Conservation (phyloP, 202 grass and related monocot species). For the Thinopyrum obtusiflorum region DNA sequence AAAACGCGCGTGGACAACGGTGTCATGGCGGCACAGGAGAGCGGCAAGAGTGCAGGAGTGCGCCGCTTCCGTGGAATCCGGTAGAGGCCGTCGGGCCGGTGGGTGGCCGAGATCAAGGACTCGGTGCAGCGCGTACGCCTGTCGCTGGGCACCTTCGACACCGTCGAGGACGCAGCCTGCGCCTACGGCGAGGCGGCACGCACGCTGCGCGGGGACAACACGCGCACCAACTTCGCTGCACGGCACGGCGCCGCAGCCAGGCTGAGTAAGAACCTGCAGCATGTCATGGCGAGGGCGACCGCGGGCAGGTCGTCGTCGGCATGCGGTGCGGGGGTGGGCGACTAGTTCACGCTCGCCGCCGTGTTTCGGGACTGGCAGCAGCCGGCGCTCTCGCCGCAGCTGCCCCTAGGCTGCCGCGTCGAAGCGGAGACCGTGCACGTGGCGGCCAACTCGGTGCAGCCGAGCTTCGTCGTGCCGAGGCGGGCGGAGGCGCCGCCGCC, state of each 20-base stretch:
- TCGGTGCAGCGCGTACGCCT: constrained; percentile 59
- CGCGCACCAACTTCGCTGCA: constrained; percentile 63
- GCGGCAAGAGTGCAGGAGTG: not conserved
- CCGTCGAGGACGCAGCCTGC: constrained; percentile 70
- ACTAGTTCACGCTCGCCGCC: constrained; percentile 53
- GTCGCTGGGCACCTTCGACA: constrained; percentile 94
- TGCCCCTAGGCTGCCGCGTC: not conserved
- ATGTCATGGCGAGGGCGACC: constrained; percentile 40
- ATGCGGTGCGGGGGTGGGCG: not conserved
- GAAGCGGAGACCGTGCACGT: not conserved
- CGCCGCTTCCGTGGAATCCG: constrained; percentile 62
- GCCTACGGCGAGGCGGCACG: constrained; percentile 85
- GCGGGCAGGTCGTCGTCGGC: constrained; percentile 13
- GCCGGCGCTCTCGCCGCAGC: not conserved
- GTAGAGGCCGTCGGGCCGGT: constrained; percentile 66
- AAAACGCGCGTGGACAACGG: not conserved
- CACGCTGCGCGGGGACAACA: constrained; percentile 47
- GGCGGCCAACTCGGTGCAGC: constrained; percentile 41
- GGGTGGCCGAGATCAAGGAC: constrained; percentile 86
- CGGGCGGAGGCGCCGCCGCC: constrained; percentile 30
- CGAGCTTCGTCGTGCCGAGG: constrained; percentile 67
- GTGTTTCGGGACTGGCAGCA: constrained; percentile 42
- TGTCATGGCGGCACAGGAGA: constrained; percentile 44
- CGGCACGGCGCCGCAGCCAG: constrained; percentile 19
- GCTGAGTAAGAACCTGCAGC: constrained; percentile 49